Base-by-base conservation (phyloP, 768 basidiomycete genomes). In the Kwoniella sp. region DNA sequence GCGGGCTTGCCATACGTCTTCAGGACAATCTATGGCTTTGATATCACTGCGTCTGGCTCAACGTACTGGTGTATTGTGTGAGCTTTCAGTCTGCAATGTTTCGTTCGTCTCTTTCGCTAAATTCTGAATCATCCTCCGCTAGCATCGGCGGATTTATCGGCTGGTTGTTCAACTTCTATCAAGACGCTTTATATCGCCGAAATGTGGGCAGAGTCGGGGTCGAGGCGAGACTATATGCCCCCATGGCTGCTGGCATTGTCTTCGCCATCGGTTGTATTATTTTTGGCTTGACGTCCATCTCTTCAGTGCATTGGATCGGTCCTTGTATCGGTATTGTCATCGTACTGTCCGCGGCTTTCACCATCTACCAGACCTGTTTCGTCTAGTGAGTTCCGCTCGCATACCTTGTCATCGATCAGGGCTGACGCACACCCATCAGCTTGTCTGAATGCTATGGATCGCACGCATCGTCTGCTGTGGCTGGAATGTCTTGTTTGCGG, bases 391-490 rank as follows among this genome's bases (percentile, higher is more conserved):
- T 69, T 5, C n/a, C n/a, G n/a, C n/a, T n/a, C n/a, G n/a, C n/a
- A 47, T 15, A 44, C 17, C 40, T 44, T 19, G 8, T 9, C n/a
- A n/a, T n/a, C n/a, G n/a, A n/a, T n/a, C n/a, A n/a, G n/a, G n/a
- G n/a, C n/a, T n/a, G n/a, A n/a, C n/a, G n/a, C n/a, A n/a, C n/a
- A n/a, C n/a, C n/a, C n/a, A n/a, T n/a, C n/a, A 70, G 67, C 58
- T 79, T 88, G 12, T 85, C 87, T 2, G 87, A 88, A 78, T 86
- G 86, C 83, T 88, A 72, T 19, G 83, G 71, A 7, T 67, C 74
- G 2, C 88, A 85, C 71, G 88, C 88, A 6, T 88, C 87, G 0
- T 87, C 86, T 0, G 88, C 88, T 13, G 79, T 88, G 15, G 88
- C 88, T 1, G 88, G 85, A 1, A 87, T 88, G 76, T 86, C 85